Evolutionary conservation across 345 rosid genomes (phyloP).

Genomic region (Jatropha curcas): DNA sequence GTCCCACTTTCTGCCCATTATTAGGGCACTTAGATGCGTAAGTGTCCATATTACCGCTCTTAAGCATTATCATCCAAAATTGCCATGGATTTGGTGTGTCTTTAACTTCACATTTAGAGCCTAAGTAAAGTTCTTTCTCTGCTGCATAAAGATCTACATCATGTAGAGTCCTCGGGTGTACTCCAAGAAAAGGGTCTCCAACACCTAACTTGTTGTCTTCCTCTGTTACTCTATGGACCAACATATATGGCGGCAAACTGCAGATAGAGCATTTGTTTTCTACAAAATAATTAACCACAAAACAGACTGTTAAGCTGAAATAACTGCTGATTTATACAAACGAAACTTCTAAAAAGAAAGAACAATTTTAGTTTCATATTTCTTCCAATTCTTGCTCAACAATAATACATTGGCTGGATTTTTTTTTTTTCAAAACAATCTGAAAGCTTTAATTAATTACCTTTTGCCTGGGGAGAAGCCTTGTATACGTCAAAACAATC

Average conservation of each 20-base stretch:
- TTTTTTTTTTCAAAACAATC: no score
- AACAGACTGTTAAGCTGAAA: neutral
- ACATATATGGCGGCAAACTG: conserved; percentile 11
- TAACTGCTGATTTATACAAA: neutral
- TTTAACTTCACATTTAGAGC: conserved; percentile 61
- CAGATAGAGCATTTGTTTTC: conserved; percentile 22
- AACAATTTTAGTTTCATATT: neutral
- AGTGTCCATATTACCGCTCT: conserved; percentile 83
- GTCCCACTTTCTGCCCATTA: conserved; percentile 54
- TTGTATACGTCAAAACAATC: conserved; percentile 72
- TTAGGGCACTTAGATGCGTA: conserved; percentile 59
- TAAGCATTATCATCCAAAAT: conserved; percentile 93
- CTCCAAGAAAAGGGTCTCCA: conserved; percentile 22
- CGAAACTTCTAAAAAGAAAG: neutral
- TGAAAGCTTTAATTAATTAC: conserved; percentile 1
- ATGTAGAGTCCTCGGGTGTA: conserved; percentile 5
- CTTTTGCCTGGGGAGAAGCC: conserved; percentile 2
- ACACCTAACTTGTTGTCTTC: conserved; percentile 62
- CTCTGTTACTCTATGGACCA: conserved; percentile 60
- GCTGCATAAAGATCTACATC: conserved; percentile 40
- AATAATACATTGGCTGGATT: neutral
- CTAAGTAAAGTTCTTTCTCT: conserved; percentile 68
- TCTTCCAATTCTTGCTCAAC: neutral
- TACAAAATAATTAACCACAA: neutral
- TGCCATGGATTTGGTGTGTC: conserved; percentile 76